Conservation (phyloP, 2,329 filamentous ascomycete species). For the Xenoacremonium recifei region DNA sequence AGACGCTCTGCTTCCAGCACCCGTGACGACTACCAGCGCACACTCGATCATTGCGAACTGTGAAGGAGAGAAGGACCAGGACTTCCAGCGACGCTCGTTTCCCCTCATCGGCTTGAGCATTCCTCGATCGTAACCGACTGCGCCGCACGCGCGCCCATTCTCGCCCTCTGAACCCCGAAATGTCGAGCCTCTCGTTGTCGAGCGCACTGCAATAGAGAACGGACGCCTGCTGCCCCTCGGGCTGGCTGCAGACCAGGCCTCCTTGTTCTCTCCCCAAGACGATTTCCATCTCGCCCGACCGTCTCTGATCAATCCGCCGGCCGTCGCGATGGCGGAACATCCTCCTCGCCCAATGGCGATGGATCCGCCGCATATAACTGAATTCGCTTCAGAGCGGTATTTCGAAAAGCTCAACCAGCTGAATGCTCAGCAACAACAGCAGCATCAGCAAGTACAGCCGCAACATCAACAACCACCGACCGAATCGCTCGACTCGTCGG, state of each 20-base stretch:
- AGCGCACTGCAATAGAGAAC: slow-evolving; percentile 32
- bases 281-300: slow-evolving; percentile 12
- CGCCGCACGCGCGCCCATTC: slow-evolving; percentile 7
- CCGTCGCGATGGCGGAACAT: slow-evolving; percentile 32
- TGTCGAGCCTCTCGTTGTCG: slow-evolving; percentile 27
- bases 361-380: slow-evolving; percentile 63
- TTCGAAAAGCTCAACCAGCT: slow-evolving; percentile 60
- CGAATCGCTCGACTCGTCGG: slow-evolving; percentile 19
- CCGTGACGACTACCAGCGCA: no score
- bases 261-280: slow-evolving; percentile 12
- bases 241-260: slow-evolving; percentile 28
- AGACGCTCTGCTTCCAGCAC: no score
- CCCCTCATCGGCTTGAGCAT: background rate
- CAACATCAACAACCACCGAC: slow-evolving; percentile 12
- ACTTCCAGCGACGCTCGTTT: background rate
- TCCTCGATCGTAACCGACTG: slow-evolving; percentile 16
- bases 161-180: slow-evolving; percentile 21
- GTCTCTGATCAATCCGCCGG: slow-evolving; percentile 14
- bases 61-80: no score
- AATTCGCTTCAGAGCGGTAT: slow-evolving; percentile 65
- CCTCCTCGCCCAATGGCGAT: slow-evolving; percentile 40
- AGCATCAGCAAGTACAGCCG: slow-evolving; percentile 27
- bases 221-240: slow-evolving; percentile 27
- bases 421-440: slow-evolving; percentile 46
- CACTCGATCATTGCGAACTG: no score